Conservation (phyloP, 495 filamentous ascomycete species). For the Pseudevernia furfuracea region DNA sequence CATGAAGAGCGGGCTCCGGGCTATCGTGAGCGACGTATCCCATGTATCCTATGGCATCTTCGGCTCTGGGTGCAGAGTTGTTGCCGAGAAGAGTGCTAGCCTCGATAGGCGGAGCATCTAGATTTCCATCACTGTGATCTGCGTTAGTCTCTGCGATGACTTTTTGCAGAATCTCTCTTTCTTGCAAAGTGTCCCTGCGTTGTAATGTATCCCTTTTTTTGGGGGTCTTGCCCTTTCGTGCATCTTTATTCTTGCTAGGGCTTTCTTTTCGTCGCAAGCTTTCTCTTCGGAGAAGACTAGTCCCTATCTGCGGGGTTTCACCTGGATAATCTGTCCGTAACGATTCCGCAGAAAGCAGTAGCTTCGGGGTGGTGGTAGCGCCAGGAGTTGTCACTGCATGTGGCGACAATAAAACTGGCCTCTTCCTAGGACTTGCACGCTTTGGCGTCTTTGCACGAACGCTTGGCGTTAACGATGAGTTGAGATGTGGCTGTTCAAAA, state of each 20-base stretch:
- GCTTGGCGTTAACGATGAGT: neutral
- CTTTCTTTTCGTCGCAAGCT: slow-evolving; percentile 20
- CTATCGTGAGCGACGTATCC: neutral
- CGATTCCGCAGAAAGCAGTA: neutral
- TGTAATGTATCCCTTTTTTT: slow-evolving; percentile 21
- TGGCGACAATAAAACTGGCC: neutral
- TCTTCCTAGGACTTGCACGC: neutral
- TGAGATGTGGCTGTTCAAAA: neutral
- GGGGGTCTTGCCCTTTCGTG: slow-evolving; percentile 16
- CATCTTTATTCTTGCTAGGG: slow-evolving; percentile 13
- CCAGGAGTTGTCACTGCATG: neutral
- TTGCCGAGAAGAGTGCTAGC: neutral
- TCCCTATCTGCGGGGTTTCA: slow-evolving; percentile 23
- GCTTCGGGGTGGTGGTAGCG: neutral
- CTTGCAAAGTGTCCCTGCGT: slow-evolving; percentile 22
- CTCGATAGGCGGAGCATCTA: neutral
- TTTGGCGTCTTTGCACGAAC: neutral
- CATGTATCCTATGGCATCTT: neutral
- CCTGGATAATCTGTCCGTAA: neutral
- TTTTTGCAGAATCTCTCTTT: slow-evolving; percentile 22
- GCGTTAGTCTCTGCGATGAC: slow-evolving; percentile 16
- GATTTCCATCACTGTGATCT: slow-evolving; percentile 6
- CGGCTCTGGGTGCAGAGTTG: slow-evolving; percentile 1
- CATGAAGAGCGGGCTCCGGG: neutral
- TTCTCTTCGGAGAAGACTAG: slow-evolving; percentile 22